Evolutionary conservation across 2,329 filamentous ascomycete genomes (phyloP).

Genomic region (Alternaria ethzedia): DNA sequence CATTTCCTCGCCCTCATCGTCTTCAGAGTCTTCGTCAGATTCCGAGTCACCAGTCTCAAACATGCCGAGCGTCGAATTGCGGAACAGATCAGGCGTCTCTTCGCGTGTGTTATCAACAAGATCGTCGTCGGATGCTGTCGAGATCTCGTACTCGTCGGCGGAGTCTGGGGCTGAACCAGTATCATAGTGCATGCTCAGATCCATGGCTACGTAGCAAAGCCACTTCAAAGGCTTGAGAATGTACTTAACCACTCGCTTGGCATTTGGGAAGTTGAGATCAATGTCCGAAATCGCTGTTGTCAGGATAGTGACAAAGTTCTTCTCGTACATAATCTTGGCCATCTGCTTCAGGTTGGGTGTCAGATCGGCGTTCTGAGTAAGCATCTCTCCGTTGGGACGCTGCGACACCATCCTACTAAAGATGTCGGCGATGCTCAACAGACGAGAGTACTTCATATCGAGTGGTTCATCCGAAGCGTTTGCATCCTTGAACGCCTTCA

Average conservation of each 20-base stretch:
- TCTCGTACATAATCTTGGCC: conserved; percentile 96
- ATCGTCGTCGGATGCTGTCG: conserved; percentile 86
- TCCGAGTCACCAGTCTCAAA: conserved; percentile 86
- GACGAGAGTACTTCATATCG: conserved; percentile 84
- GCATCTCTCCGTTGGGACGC: conserved; percentile 42
- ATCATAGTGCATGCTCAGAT: conserved; percentile 81
- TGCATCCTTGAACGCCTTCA: conserved; percentile 91
- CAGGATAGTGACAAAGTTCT: conserved; percentile 87
- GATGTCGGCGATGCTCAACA: conserved; percentile 86
- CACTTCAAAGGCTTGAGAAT: conserved; percentile 89
- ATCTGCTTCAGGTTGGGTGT: conserved; percentile 77
- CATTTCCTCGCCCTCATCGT: conserved; percentile 65
- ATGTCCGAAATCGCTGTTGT: conserved; percentile 94
- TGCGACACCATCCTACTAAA: conserved; percentile 90
- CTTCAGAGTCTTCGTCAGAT: conserved; percentile 70
- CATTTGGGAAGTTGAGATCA: conserved; percentile 90
- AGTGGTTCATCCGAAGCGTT: conserved; percentile 78
- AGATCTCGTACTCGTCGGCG: conserved; percentile 83
- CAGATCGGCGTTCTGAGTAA: conserved; percentile 46
- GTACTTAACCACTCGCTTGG: conserved; percentile 94
- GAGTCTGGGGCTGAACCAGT: conserved; percentile 71
- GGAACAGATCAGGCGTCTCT: conserved; percentile 95
- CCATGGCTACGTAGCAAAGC: conserved; percentile 84
- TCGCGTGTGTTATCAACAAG: conserved; percentile 75
- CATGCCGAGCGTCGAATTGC: conserved; percentile 94